Conservation (phyloP, 306 rosid genomes). For the Aeschynomene evenia region DNA sequence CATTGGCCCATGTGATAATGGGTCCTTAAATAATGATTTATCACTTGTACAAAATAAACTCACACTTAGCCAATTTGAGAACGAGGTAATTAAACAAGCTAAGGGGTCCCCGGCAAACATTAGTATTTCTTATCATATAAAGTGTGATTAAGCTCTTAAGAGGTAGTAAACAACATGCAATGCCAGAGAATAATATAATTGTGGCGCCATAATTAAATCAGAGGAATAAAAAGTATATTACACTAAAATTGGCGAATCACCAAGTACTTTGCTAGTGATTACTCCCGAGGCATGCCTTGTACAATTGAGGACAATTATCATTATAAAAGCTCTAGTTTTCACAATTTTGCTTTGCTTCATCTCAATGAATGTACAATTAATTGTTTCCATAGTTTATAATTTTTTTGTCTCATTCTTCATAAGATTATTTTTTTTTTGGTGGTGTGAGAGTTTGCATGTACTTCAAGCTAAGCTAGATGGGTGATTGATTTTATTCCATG, state of each 20-base stretch:
- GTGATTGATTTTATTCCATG: slow-evolving; percentile 5
- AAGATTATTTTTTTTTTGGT: not conserved
- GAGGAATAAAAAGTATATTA: slow-evolving; percentile 26
- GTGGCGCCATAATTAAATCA: not conserved
- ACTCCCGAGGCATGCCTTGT: slow-evolving; percentile 14
- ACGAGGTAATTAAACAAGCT: slow-evolving; percentile 27
- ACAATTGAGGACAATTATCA: not conserved
- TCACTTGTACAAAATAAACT: slow-evolving; percentile 17
- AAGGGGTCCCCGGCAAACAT: slow-evolving; percentile 21
- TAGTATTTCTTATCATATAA: slow-evolving; percentile 13
- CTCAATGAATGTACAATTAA: not conserved
- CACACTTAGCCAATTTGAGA: slow-evolving; percentile 34
- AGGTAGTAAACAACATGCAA: too few species aligned
- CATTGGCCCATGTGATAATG: slow-evolving; percentile 41
- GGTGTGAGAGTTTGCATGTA: not conserved
- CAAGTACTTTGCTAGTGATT: slow-evolving; percentile 22
- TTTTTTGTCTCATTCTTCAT: not conserved
- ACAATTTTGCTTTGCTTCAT: not conserved
- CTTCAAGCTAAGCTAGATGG: not conserved
- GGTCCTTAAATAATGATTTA: slow-evolving; percentile 34
- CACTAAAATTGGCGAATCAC: slow-evolving; percentile 25
- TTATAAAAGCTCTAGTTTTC: slow-evolving; percentile 4
- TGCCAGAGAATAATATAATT: slow-evolving; percentile 17
- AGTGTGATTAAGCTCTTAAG: not conserved
- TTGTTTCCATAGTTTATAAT: not conserved